Evolutionary conservation across 805 yeast species (phyloP), one percentile per base, ranked within the genome.

Genomic region (Metschnikowia gelsemii): DNA sequence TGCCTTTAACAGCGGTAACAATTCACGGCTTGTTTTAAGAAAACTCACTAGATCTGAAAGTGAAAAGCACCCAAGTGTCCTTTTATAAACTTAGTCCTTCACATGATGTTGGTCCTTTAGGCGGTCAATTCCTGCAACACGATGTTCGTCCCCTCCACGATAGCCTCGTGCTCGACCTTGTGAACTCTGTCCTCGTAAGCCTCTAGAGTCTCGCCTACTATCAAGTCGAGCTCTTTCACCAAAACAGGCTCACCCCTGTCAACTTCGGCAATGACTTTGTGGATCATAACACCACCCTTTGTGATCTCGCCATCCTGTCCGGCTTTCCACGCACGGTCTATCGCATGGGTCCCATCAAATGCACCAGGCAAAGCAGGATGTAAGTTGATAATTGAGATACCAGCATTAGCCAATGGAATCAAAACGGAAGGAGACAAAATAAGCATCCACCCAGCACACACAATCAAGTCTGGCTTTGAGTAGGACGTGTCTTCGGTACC

Each of bases 381-480:
- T 46, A 93, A 70, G 58, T 93, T 93, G 56, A 93, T 89, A 49
- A 93, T 90, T 26, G 90, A 87, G 21, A 89, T 75, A 1, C 74
- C 68, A 3, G 73, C 78, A 2, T 73, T 61, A 37, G 71, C 78
- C 24, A 90, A 63, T 3, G 90, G 89, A 28, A 69, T 65, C 46
- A 93, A 70, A 51, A 88, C 89, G 16, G 78, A 72, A 3, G 87
- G 81, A 1, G 96, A 85, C 45, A 93, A 72, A 44, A 93, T 93
- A 38, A 93, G 75, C 90, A 93, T 83, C 99, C 99, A 93, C 2
- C 99, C 99, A 4, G 99, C 99, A 66, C 99, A 93, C 5, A 93
- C 97, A 29, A 93, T 81, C 49, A 93, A 72, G 51, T 86, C 87
- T 4, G 98, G 98, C 50, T 74, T 73, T 23, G 61, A 52, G 39